Evolutionary conservation across 306 rosid species (phyloP).

Genomic region (Corylus heterophylla): DNA sequence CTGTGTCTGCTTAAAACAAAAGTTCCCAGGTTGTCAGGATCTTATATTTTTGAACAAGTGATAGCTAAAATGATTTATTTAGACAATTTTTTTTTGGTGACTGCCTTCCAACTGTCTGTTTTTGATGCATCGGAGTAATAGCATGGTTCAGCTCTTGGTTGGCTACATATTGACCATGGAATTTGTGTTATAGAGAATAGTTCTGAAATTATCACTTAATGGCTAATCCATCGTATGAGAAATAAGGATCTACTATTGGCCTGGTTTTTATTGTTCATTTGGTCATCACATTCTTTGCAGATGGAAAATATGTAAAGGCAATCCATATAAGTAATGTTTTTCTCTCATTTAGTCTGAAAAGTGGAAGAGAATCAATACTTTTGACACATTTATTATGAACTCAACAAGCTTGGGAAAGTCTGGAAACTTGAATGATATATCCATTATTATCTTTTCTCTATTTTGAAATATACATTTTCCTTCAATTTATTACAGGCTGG

Average conservation of each 20-base stretch:
- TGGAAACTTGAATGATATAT: neutral
- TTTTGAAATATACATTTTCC: constrained; percentile 2
- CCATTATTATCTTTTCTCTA: neutral
- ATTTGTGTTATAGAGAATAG: constrained; percentile 1
- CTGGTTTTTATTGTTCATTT: neutral
- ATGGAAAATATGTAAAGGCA: neutral
- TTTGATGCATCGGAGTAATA: neutral
- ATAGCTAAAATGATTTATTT: neutral
- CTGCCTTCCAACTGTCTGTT: neutral
- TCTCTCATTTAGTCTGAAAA: neutral
- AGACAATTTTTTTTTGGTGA: neutral
- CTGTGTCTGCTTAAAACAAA: neutral
- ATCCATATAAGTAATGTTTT: neutral
- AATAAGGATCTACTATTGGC: neutral
- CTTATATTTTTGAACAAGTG: neutral
- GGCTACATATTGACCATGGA: neutral
- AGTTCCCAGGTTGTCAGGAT: neutral
- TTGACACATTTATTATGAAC: constrained; percentile 1
- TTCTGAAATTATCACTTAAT: neutral
- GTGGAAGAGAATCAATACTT: neutral
- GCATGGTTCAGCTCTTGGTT: neutral
- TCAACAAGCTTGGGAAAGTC: neutral
- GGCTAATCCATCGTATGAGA: neutral
- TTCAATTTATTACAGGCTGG: constrained; percentile 70
- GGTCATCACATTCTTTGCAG: neutral